Conservation (phyloP, 441 rosid species). For the Pelargonium citronellum region DNA sequence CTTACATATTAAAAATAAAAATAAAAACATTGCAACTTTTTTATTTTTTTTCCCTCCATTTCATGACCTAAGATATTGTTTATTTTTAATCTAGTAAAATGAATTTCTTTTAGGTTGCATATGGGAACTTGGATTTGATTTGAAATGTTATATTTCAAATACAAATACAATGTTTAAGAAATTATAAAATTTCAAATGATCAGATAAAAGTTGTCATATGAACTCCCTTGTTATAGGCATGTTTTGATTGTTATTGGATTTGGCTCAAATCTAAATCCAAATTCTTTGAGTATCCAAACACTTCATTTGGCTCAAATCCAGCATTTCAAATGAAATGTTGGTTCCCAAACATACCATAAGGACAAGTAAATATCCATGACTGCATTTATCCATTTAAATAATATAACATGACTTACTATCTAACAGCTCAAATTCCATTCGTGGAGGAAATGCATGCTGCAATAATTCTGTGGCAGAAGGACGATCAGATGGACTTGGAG, state of each 20-base stretch:
- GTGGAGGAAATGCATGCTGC: conserved; percentile 75
- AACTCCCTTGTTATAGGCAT: too few relatives aligned
- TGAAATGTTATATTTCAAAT: too few relatives aligned
- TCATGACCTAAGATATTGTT: not conserved
- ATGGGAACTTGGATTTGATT: too few relatives aligned
- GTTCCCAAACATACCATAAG: not conserved
- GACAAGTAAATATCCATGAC: not conserved
- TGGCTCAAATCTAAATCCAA: too few relatives aligned
- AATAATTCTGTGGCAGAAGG: conserved; percentile 90
- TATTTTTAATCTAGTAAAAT: not conserved
- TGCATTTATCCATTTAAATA: not conserved
- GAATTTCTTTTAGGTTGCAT: not conserved
- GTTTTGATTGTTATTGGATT: too few relatives aligned
- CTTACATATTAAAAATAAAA: not conserved
- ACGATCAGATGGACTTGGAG: conserved; percentile 94
- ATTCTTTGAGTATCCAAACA: too few relatives aligned
- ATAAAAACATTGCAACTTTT: not conserved
- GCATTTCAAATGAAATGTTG: too few relatives aligned
- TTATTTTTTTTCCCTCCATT: not conserved
- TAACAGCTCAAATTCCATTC: conserved; percentile 83
- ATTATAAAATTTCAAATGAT: too few relatives aligned
- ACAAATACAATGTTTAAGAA: too few relatives aligned
- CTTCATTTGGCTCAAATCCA: too few relatives aligned
- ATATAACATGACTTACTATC: conserved; percentile 56
- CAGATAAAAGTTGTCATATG: too few relatives aligned